Base-by-base conservation (phyloP, 176 grass and related monocot species). In the Metroxylon sagu region DNA sequence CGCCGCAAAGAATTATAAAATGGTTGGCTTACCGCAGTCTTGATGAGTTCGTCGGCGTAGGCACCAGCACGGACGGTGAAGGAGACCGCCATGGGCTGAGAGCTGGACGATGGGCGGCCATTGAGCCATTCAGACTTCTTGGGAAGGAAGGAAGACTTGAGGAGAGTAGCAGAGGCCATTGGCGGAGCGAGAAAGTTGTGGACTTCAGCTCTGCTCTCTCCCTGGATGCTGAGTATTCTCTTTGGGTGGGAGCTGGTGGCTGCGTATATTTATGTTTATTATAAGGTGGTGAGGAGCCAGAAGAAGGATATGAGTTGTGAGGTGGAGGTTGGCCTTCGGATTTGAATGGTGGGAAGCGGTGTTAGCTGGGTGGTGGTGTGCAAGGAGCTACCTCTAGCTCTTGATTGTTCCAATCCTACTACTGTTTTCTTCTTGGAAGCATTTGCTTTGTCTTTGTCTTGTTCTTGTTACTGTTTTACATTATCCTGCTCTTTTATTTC, bases 71-170 rank as follows among this genome's bases (percentile, higher is more conserved):
- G 75, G 59, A 86, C 94, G 16, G 81, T 68, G 75, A 98, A 75
- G 50, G 85, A 83, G 72, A 98, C 82, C 0, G 77, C 67, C 16
- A 78, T 67, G 10, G 66, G 72, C 62, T 85, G 86, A 76, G 74
- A 30, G 54, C 53, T n/a, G 0, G 75, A 61, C 14, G 64, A 59
- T 16, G 25, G 71, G 29, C 80, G 73, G 49, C 67, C 73, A 0
- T 68, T 64, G 49, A 80, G 79, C 82, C 88, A 98, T 78, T 98
- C 85, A 4, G 85, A 62, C 56, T 76, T 98, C 76, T 84, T 98
- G 76, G 94, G 88, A 68, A 93, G 88, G 94, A 98, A 98, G 61
- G 94, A 98, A 17, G 88, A 98, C 61, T 89, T 93, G 76, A 93
- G 94, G 74, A 98, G 76, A 81, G 93, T 79, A 68, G 88, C 85